Evolutionary conservation across 108 stramenopile species (phyloP).

Genomic region (Schizochytrium sp.): DNA sequence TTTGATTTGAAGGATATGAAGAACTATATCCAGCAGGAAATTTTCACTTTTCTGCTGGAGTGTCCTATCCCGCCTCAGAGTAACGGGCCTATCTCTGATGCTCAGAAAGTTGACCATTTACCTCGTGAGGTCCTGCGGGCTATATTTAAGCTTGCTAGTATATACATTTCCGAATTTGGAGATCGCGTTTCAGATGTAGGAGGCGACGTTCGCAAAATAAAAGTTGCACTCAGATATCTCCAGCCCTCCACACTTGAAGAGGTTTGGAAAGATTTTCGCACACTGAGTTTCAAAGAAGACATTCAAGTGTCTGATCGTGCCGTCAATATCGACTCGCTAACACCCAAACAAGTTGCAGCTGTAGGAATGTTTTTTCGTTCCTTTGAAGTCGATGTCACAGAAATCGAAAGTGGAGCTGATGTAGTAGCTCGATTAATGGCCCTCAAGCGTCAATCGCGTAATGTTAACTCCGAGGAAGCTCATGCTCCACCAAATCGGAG

Average conservation of each 20-base stretch:
- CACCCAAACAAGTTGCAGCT: not conserved
- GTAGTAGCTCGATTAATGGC: not conserved
- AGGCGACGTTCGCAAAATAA: conserved; percentile 27
- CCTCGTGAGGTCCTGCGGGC: conserved; percentile 43
- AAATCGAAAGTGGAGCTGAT: not conserved
- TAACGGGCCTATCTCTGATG: not conserved
- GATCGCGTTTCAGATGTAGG: not conserved
- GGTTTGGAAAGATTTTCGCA: conserved; percentile 48
- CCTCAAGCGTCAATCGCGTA: not conserved
- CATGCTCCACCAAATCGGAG: too few relatives aligned
- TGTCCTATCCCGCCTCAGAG: not conserved
- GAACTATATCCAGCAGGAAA: not conserved
- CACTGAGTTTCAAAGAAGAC: conserved; percentile 20
- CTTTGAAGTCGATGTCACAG: not conserved
- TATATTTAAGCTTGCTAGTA: not conserved
- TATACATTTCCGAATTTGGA: conserved; percentile 56
- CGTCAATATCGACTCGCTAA: conserved; percentile 37
- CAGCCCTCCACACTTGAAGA: not conserved
- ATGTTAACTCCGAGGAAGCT: too few relatives aligned
- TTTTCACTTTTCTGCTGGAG: not conserved
- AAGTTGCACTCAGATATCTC: not conserved
- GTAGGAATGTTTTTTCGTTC: conserved; percentile 32
- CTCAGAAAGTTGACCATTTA: not conserved
- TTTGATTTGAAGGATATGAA: conserved; percentile 2
- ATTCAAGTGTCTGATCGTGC: conserved; percentile 30